Evolutionary conservation across 805 yeast genomes (phyloP), one percentile per base, ranked within the genome.

Genomic region (Ogataea siamensis): DNA sequence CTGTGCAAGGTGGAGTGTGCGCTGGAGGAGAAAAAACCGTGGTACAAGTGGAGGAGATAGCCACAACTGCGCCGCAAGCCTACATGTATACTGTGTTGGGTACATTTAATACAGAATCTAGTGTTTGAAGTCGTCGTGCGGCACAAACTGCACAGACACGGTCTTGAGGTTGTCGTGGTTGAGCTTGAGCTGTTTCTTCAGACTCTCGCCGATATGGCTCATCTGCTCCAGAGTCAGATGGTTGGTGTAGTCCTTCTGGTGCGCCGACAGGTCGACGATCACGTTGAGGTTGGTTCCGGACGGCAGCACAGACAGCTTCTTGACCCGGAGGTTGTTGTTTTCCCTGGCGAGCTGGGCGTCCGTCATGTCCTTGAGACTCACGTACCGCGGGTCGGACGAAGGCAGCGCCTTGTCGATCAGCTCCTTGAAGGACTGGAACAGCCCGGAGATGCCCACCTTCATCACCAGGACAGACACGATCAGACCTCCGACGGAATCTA

Each of bases 401-500:
- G 76, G 67, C 25, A 82, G 63, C 2, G 91, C 82, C 46, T 78
- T 74, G 54, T 91, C 99, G 20, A 87, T 71, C 30, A 91, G 66
- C 57, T 91, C 98, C 43, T 73, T 73, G 52, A 82, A 71, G 0
- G 97, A 78, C 18, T 73, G 71, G 42, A 71, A 67, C 50, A 84
- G 77, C 18, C 95, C 89, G 3, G 75, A 73, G 60, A 77, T 73
- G 23, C 98, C 98, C 6, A 96, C 96, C 48, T 74, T 79, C 46
- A 89, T 76, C 40, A 93, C 83, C 51, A 93, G 67, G 2, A 73
- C 71, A 0, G 97, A 87, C 7, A 93, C 98, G 4, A 87, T 57
- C 20, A 89, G 60, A 0, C 98, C 99, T 45, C 98, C 99, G 39
- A 87, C 73, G 2, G 97, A 85, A 59, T 93, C 99, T 39, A 93